phyloP scores from a whole-genome alignment of 805 yeast genomes.

The Ogataea methanolica region DNA sequence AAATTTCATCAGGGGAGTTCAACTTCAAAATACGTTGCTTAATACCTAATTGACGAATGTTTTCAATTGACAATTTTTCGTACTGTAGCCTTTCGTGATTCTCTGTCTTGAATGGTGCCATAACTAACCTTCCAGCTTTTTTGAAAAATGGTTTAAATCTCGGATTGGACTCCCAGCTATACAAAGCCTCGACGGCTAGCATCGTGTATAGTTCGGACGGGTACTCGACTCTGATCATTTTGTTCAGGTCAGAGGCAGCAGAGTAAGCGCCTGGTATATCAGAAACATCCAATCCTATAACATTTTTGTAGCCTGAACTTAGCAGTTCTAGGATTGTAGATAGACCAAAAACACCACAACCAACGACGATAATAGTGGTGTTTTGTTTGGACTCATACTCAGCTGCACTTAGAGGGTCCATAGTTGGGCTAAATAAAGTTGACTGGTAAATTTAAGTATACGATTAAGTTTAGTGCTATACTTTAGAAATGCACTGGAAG shows the following conservation, averaged over 20 bases:
- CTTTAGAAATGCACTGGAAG: too few relatives aligned
- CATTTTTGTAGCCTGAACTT: constrained; percentile 12
- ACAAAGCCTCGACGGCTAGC: constrained; percentile 28
- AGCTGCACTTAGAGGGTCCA: too few relatives aligned
- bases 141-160: constrained; percentile 19
- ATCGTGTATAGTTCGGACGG: constrained; percentile 23
- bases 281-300: constrained; percentile 23
- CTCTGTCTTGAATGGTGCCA: constrained; percentile 23
- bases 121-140: constrained; percentile 26
- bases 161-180: constrained; percentile 26
- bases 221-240: constrained; percentile 32
- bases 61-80: constrained; percentile 22
- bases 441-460: too few relatives aligned
- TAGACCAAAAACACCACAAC: constrained; percentile 34
- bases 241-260: constrained; percentile 31
- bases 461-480: too few relatives aligned
- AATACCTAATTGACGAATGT: constrained; percentile 20
- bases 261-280: constrained; percentile 30
- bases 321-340: constrained; percentile 28
- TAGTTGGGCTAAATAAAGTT: too few relatives aligned
- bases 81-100: constrained; percentile 20
- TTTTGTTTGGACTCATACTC: background rate
- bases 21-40: constrained; percentile 20
- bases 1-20: constrained; percentile 14
- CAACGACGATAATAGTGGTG: constrained; percentile 17